A percentile compares a stretch with the other conserved stretches of the same genome.
phyloP scores from a whole-genome alignment of 148 eudicot genomes.

The Silene latifolia region DNA sequence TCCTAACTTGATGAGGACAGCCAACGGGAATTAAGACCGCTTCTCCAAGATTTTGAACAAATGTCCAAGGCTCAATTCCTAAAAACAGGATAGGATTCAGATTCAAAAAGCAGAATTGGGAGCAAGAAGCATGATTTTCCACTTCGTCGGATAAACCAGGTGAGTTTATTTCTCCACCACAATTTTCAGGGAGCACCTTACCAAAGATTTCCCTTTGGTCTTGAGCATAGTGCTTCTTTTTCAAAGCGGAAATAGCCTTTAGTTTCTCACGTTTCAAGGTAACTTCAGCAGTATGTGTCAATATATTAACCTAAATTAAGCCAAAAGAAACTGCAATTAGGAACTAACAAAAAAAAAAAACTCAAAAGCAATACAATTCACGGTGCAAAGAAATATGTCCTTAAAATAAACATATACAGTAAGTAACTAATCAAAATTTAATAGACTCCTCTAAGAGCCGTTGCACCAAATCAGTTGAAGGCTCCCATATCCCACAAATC shows the following conservation, averaged over 20 bases:
- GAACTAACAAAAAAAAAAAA: not conserved
- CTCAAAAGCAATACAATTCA: not conserved
- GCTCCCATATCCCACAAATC: too few relatives aligned
- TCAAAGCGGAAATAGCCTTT: constrained; percentile 21
- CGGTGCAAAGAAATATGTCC: too few relatives aligned
- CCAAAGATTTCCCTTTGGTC: constrained; percentile 45
- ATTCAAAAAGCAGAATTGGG: too few relatives aligned
- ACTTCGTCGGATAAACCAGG: not conserved
- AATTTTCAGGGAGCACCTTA: constrained; percentile 2
- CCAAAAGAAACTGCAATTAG: constrained; percentile 7
- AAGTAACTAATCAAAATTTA: too few relatives aligned
- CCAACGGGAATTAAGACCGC: constrained; percentile 71
- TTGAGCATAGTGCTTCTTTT: constrained; percentile 32
- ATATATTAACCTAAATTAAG: constrained; percentile 55
- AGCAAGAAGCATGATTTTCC: not conserved
- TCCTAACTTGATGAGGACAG: constrained; percentile 67
- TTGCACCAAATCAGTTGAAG: too few relatives aligned
- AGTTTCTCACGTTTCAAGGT: constrained; percentile 6
- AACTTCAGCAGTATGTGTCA: constrained; percentile 60
- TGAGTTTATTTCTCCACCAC: not conserved
- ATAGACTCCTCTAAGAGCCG: too few relatives aligned
- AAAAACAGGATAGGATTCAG: not conserved
- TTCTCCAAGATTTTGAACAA: constrained; percentile 57
- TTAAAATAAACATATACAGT: too few relatives aligned
- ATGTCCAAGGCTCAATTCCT: constrained; percentile 73